Conservation (phyloP, 805 yeast species). For the Cyberlindnera saturnus region DNA sequence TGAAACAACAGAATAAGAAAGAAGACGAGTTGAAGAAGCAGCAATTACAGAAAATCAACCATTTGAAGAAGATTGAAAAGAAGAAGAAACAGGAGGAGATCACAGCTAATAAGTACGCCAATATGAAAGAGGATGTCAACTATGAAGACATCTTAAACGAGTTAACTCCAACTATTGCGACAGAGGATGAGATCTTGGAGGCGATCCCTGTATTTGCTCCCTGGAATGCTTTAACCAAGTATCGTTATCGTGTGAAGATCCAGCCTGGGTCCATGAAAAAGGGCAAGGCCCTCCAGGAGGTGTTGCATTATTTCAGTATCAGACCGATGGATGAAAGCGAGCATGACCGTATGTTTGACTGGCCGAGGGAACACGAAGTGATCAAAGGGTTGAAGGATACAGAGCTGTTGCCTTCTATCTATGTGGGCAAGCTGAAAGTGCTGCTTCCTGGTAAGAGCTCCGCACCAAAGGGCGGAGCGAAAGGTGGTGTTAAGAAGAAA, state of each 20-base stretch:
- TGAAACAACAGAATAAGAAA: constrained; percentile 47
- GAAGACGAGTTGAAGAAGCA: constrained; percentile 31
- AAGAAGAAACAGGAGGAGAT: constrained; percentile 34
- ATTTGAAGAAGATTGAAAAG: constrained; percentile 28
- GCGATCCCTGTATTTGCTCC: constrained; percentile 90
- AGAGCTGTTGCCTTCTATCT: constrained; percentile 61
- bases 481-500: constrained; percentile 4
- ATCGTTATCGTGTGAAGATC: constrained; percentile 76
- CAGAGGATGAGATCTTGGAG: constrained; percentile 49
- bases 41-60: constrained; percentile 27
- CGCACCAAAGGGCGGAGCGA: constrained; percentile 16
- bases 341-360: constrained; percentile 46
- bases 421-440: constrained; percentile 67
- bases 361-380: constrained; percentile 63
- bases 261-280: constrained; percentile 77
- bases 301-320: constrained; percentile 49
- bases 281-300: constrained; percentile 77
- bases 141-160: constrained; percentile 37
- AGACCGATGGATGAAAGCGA: constrained; percentile 41
- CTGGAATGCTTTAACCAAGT: constrained; percentile 72
- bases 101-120: constrained; percentile 28
- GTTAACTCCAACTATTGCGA: constrained; percentile 23
- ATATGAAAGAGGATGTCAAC: constrained; percentile 36
- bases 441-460: constrained; percentile 45
- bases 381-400: constrained; percentile 52